phyloP scores from a whole-genome alignment of 176 grass and related monocot genomes.

The Leersia perrieri region DNA sequence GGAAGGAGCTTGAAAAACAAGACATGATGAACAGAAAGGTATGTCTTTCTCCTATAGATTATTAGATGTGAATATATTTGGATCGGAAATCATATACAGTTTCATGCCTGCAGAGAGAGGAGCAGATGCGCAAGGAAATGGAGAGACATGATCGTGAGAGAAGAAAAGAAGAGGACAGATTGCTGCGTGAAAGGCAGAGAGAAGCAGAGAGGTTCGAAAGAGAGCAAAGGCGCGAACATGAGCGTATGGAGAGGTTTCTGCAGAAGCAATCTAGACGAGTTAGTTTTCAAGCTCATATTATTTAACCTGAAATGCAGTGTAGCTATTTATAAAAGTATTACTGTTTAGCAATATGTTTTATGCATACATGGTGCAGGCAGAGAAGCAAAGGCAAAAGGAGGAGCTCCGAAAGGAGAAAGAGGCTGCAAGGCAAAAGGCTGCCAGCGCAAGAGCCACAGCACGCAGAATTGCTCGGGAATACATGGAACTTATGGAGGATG shows the following conservation, averaged over 20 bases:
- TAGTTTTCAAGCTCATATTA: constrained; percentile 37
- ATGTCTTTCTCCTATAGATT: constrained; percentile 24
- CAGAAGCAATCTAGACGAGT: constrained; percentile 80
- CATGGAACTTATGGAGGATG: constrained; percentile 95
- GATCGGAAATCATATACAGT: constrained; percentile 17
- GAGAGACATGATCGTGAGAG: constrained; percentile 94
- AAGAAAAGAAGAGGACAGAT: constrained; percentile 94
- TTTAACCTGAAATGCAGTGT: constrained; percentile 18
- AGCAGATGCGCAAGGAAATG: constrained; percentile 90
- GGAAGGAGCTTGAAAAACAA: constrained; percentile 98
- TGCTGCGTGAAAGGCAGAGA: constrained; percentile 81
- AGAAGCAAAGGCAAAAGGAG: constrained; percentile 94
- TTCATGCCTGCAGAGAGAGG: constrained; percentile 65
- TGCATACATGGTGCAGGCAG: constrained; percentile 50
- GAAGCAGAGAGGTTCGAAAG: constrained; percentile 90
- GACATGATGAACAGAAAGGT: constrained; percentile 93
- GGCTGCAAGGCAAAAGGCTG: constrained; percentile 78
- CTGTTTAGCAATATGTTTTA: constrained; percentile 15
- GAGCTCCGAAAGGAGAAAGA: constrained; percentile 90
- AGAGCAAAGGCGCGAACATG: constrained; percentile 81
- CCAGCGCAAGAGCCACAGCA: constrained; percentile 85
- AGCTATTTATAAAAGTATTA: constrained; percentile 8
- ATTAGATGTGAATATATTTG: constrained; percentile 22
- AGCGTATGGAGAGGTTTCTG: constrained; percentile 89
- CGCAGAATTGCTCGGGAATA: constrained; percentile 92